Percentiles rank a stretch among this genome's conserved stretches.
Conservation (phyloP, 2,329 filamentous ascomycete species). For the Phaeomoniella chlamydospora region DNA sequence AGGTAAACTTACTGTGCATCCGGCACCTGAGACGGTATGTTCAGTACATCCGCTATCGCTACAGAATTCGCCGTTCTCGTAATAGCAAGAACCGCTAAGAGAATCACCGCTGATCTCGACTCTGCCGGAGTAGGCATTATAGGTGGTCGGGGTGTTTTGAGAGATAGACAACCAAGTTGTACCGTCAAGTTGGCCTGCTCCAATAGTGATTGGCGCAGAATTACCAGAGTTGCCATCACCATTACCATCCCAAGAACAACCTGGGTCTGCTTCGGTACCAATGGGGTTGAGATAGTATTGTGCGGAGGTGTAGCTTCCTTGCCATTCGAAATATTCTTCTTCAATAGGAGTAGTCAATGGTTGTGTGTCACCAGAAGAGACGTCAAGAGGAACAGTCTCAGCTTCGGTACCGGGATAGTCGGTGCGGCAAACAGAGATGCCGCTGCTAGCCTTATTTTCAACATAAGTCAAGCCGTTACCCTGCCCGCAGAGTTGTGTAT, state of each 20-base stretch:
- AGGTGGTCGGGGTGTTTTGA: constrained; percentile 65
- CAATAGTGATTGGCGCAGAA: constrained; percentile 76
- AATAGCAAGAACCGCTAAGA: constrained; percentile 47
- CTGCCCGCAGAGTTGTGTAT: constrained; percentile 56
- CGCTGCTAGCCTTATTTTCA: constrained; percentile 54
- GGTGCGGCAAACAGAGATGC: constrained; percentile 75
- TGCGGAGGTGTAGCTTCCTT: constrained; percentile 61
- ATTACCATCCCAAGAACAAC: constrained; percentile 61
- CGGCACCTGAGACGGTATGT: too few species aligned
- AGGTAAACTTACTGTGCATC: constrained; percentile 75
- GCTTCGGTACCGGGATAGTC: constrained; percentile 88
- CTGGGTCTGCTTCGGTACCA: constrained; percentile 50
- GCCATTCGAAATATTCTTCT: constrained; percentile 61
- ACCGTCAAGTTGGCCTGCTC: constrained; percentile 57
- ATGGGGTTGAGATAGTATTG: constrained; percentile 95
- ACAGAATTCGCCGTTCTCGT: constrained; percentile 50
- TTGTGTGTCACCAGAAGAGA: constrained; percentile 42
- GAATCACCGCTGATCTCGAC: constrained; percentile 60
- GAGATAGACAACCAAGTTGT: constrained; percentile 71
- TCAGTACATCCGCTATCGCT: constrained; percentile 32
- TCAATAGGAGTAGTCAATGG: constrained; percentile 63
- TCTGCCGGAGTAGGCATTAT: constrained; percentile 58
- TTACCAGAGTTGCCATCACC: constrained; percentile 54
- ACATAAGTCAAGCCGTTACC: constrained; percentile 60
- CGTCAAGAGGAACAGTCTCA: constrained; percentile 66